Evolutionary conservation across 345 rosid genomes (phyloP), one percentile per base, ranked within the genome.

Genomic region (Syzygium oleosum): DNA sequence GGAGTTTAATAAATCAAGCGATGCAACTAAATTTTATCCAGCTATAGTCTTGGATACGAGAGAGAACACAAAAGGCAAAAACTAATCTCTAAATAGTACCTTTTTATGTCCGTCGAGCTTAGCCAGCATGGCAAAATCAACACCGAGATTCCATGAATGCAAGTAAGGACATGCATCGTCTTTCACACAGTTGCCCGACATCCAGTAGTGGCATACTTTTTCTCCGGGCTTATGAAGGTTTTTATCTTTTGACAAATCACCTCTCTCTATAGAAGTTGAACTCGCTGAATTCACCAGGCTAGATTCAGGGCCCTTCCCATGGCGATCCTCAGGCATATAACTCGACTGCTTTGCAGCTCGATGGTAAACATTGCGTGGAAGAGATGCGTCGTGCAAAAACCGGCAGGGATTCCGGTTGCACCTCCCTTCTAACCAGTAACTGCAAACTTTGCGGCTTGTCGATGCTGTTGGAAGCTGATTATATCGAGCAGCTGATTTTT

Each of bases 341-440:
- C 38, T n/a, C 0, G 73, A 61, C 73, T n/a, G 61, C 9, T 73
- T 86, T 27, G 12, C 52, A 61, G 34, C 54, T 25, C 27, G 84
- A 7, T 84, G 65, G 46, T 31, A 61, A 83, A 41, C 46, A 34
- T 73, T 63, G n/a, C 56, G 49, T 16, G 55, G 86, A 7, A 51
- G 85, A 7, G 25, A 41, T n/a, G 88, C 85, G 13, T 14, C 11
- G 56, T 90, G 92, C 85, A 88, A 15, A 29, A 90, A 91, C 85
- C 88, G 31, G 65, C 92, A 91, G 27, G 92, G 93, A 56, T 93
- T 88, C 63, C 91, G 55, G 14, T 89, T 91, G 85, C 94, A 91
- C 79, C 29, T 89, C 13, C 92, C 92, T 15, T 21, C 31, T 1
- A 87, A 12, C 90, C 90, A 90, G 41, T 22, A 90, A 5, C 0